Conservation (phyloP, 2,329 filamentous ascomycete genomes). For the Cadophora luteo-olivacea region DNA sequence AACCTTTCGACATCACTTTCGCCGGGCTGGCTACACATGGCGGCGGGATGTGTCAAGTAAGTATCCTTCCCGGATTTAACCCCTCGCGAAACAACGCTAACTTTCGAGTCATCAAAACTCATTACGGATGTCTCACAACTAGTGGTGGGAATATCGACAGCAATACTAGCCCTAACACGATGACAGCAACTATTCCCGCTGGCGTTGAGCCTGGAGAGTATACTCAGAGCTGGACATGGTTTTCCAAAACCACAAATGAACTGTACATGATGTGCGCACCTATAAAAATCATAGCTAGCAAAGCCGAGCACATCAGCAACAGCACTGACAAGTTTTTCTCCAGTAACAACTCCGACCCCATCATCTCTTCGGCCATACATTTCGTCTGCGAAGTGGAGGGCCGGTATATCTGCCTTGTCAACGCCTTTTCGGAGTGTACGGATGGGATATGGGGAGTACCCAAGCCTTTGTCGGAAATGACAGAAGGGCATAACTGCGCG, state of each 20-base stretch:
- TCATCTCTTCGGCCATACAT: too few relatives aligned
- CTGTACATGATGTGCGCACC: not conserved
- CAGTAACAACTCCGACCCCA: too few relatives aligned
- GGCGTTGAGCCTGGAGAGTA: not conserved
- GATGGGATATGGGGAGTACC: too few relatives aligned
- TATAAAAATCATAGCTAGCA: not conserved
- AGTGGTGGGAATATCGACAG: not conserved
- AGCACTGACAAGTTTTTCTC: not conserved
- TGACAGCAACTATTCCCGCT: not conserved
- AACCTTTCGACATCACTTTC: not conserved
- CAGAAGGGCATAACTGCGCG: too few relatives aligned
- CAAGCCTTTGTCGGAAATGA: too few relatives aligned
- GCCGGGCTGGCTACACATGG: not conserved
- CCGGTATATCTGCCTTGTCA: too few relatives aligned
- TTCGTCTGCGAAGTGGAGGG: too few relatives aligned
- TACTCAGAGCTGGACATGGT: not conserved
- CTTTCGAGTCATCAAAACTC: not conserved
- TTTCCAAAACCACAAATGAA: not conserved
- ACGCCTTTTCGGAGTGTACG: too few relatives aligned
- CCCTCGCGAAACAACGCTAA: not conserved
- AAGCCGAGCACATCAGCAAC: not conserved
- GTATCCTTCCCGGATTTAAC: not conserved
- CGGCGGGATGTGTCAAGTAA: not conserved
- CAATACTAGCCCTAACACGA: not conserved
- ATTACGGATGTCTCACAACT: not conserved